Evolutionary conservation across 768 basidiomycete species (phyloP), one percentile per base, ranked within the genome.

Genomic region (Lentinus tigrinus): DNA sequence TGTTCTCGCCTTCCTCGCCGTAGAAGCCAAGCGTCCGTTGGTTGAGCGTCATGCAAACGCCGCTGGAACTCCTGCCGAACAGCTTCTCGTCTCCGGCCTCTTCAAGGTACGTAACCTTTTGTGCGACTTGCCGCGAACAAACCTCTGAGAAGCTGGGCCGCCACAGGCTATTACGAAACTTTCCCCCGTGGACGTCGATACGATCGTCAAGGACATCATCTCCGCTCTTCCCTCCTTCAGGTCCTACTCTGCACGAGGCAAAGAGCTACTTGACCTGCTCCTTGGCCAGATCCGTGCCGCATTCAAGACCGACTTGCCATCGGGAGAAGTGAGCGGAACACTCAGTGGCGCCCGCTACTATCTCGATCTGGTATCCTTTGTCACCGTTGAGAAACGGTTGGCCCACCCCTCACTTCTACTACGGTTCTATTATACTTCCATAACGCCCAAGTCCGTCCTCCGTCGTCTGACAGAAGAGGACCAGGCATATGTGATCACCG

Each of bases 1-100:
- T 23, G 88, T 89, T 19, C 64, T 88, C 52, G 73, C 75, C 5
- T 89, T 88, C 70, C 70, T 89, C 55, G 75, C 77, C 17, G 77
- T 72, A 34, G 81, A 84, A 56, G 83, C 82, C 16, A 79, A 76
- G 61, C 67, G 67, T 21, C 72, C 74, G 7, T 78, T 85, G 49
- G 71, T 78, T 19, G 71, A 77, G 56, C 74, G 75, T 36, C 72
- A 81, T 66, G 77, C 78, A 7, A 68, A 72, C 28, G 74, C 75
- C 26, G 65, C 69, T 24, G 77, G 73, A 19, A 79, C 74, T 54
- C 72, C 74, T 17, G 76, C 78, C 1, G 85, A 87, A 65, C 72
- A 74, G 2, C 67, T 77, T 11, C 71, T 87, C 1, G 72, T 83
- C 34, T 64, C 76, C 3, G 79, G 79, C 34, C 70, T 88, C 26